Percentiles rank a stretch among this genome's conserved stretches.
These are phyloP conservation scores for Meripilus lineatus DNA, from an alignment of 1,284 basidiomycete species.

Conservation along the genomic window DNA sequence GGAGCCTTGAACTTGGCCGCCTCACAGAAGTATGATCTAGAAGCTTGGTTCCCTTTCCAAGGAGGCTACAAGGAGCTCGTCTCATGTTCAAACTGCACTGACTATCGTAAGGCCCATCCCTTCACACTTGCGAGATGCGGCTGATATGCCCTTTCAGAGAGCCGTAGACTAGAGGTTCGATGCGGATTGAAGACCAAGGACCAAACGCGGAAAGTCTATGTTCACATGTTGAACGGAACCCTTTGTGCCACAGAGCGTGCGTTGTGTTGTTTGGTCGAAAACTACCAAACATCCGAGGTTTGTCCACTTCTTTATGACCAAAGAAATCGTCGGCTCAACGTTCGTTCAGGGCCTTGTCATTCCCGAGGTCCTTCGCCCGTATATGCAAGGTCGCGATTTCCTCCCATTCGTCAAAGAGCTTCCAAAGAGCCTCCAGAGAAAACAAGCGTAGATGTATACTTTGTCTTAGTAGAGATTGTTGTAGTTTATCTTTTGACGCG, in stretches of 20 bases:
- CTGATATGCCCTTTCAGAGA: constrained; percentile 51
- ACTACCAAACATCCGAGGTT: constrained; percentile 94
- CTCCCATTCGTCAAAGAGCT: constrained; percentile 84
- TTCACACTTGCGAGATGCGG: neutral
- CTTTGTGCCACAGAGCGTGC: constrained; percentile 96
- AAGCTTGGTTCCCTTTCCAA: constrained; percentile 99
- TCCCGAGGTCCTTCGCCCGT: constrained; percentile 85
- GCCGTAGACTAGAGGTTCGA: constrained; percentile 83
- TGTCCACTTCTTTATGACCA: constrained; percentile 25
- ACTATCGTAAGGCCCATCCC: constrained; percentile 71
- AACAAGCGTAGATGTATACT: constrained; percentile 45
- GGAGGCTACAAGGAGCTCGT: constrained; percentile 94
- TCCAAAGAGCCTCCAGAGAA: constrained; percentile 75
- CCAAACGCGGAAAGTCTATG: constrained; percentile 85
- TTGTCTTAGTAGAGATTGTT: too few relatives aligned
- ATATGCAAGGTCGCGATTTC: constrained; percentile 96
- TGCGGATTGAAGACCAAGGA: constrained; percentile 88
- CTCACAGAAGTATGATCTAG: constrained; percentile 95
- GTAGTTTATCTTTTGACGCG: too few relatives aligned
- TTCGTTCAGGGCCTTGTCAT: constrained; percentile 73
- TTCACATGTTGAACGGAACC: constrained; percentile 98
- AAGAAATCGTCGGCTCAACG: neutral
- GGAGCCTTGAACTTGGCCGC: constrained; percentile 97
- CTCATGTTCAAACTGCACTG: constrained; percentile 90
- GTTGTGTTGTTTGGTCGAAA: constrained; percentile 97